Base-by-base conservation (phyloP, 75 land plant genomes). In the Pinus taeda region DNA sequence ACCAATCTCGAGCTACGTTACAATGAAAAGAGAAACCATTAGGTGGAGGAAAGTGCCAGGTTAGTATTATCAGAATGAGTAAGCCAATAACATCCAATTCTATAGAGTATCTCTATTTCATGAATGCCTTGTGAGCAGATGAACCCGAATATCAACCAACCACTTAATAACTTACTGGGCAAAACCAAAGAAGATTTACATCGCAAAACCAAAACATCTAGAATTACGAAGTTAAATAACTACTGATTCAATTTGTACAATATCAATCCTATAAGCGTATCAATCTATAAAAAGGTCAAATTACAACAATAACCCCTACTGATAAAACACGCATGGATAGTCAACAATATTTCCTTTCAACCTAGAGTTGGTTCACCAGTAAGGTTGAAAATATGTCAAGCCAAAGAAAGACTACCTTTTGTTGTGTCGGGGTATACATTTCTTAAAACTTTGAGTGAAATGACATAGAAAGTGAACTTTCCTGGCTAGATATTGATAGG, bases 1-100 rank as follows among this genome's bases (percentile, higher is more conserved):
- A 76, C 99, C 99, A 96, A 73, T 96, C 99, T 24, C 99, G 95
- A 71, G 98, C 99, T 96, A 75, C 77, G 59, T 60, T 77, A 53
- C 6, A 59, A 73, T 79, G 4, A 53, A 77, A 61, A 18, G 4
- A 57, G 42, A 58, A 36, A 18, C 17, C 22, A 24, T 58, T 22
- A 80, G 56, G 1, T 55, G 21, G 57, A 57, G 62, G 7, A 72
- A 70, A 39, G 9, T 18, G 9, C 71, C 71, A 69, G 20, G 37
- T 24, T 69, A 69, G 22, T 20, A 45, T 26, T 45, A 69, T 4
- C 18, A 39, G 71, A 33, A 39, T 14, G 9, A 20, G 12, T 8
- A 42, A 39, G 71, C 3, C 42, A 5, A 69, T 33, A 20, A 6
- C 45, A 3, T 66, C 53, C 36, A n/a, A n/a, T 42, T 5, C 8